A percentile compares a stretch with the other conserved stretches of the same genome.
These are phyloP conservation scores for Dittrichia graveolens DNA, from an alignment of 129 eudicot species.

Conservation along the genomic window DNA sequence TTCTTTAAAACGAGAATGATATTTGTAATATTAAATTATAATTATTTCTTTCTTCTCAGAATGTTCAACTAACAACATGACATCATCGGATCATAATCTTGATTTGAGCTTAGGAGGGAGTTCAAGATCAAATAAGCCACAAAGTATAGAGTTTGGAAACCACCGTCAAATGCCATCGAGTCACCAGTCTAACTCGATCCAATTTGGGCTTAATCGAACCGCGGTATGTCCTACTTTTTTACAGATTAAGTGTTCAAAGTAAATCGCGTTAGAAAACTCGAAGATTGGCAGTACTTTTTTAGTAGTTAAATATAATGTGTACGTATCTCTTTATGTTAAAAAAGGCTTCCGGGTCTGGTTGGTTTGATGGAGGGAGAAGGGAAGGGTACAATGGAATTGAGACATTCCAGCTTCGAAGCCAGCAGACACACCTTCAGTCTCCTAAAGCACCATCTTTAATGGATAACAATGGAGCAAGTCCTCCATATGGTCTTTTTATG, in stretches of 20 bases:
- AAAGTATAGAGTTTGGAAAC: conserved; percentile 36
- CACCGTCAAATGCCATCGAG: not conserved
- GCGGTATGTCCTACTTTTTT: conserved; percentile 38
- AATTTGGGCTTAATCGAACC: conserved; percentile 40
- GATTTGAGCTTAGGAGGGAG: conserved; percentile 74
- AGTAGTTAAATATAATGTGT: too few relatives aligned
- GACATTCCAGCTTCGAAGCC: conserved; percentile 60
- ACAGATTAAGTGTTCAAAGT: not conserved
- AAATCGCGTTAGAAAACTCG: not conserved
- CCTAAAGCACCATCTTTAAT: conserved; percentile 35
- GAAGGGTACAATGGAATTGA: conserved; percentile 52
- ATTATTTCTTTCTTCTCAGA: conserved; percentile 18
- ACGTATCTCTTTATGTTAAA: not conserved
- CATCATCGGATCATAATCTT: conserved; percentile 55
- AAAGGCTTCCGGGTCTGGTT: conserved; percentile 24
- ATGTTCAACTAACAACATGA: conserved; percentile 19
- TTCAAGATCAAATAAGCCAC: conserved; percentile 39
- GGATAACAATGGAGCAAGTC: conserved; percentile 22
- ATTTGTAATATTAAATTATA: too few relatives aligned
- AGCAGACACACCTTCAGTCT: conserved; percentile 59
- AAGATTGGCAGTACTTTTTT: too few relatives aligned
- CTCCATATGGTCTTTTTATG: conserved; percentile 43
- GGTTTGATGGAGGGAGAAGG: conserved; percentile 42
- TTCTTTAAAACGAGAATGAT: too few relatives aligned
- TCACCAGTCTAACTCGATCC: conserved; percentile 40